phyloP scores from a whole-genome alignment of 495 filamentous ascomycete species.

The Tetracladium marchalianum region DNA sequence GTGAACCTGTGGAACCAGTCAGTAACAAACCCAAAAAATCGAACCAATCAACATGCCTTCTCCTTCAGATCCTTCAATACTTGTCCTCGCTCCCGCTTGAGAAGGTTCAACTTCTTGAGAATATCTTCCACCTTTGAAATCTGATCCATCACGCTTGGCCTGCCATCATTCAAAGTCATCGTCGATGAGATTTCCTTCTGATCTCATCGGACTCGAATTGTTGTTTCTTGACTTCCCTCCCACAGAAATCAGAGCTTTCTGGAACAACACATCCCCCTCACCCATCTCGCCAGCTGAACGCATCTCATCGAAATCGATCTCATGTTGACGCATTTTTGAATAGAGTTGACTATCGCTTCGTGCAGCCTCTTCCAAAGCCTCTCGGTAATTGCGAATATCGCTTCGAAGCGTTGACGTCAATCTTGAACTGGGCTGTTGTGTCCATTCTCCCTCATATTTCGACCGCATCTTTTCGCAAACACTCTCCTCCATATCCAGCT shows the following conservation, averaged over 20 bases:
- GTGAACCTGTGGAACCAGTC: constrained; percentile 55
- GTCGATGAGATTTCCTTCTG: constrained; percentile 75
- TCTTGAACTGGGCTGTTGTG: constrained; percentile 85
- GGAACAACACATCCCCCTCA: constrained; percentile 82
- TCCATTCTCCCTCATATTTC: constrained; percentile 94
- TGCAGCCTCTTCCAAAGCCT: constrained; percentile 81
- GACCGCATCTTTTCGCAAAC: constrained; percentile 99
- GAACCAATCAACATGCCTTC: constrained; percentile 50
- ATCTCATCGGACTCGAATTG: constrained; percentile 45
- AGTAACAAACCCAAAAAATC: constrained; percentile 12
- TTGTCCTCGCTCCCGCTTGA: constrained; percentile 82
- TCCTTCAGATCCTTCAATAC: constrained; percentile 96
- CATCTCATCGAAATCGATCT: constrained; percentile 93
- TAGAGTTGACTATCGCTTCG: constrained; percentile 82
- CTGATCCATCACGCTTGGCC: constrained; percentile 76
- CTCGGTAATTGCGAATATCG: constrained; percentile 77
- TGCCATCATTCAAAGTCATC: constrained; percentile 79
- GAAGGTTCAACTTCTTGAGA: constrained; percentile 79
- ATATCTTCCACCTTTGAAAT: constrained; percentile 84
- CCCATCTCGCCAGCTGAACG: constrained; percentile 77
- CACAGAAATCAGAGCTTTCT: constrained; percentile 62
- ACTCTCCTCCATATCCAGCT: constrained; percentile 90
- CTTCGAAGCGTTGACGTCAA: constrained; percentile 78
- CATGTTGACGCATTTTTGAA: constrained; percentile 70
- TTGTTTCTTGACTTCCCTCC: constrained; percentile 41